Percentiles rank a stretch among this genome's conserved stretches.
These are phyloP conservation scores for Scenedesmus sp. DNA, from an alignment of 163 green algal genomes.

Conservation along the genomic window DNA sequence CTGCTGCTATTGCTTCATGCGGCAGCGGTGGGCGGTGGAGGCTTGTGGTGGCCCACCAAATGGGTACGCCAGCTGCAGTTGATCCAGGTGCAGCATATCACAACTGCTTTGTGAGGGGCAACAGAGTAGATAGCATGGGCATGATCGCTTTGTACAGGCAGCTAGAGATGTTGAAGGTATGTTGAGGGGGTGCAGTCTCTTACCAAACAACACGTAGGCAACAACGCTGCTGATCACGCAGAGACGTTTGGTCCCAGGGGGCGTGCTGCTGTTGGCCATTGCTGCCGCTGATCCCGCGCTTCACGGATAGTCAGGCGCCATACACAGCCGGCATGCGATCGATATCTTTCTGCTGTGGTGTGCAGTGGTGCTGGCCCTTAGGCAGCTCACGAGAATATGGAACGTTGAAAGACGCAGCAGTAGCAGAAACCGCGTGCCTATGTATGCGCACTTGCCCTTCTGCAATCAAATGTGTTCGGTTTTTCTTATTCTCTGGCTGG, in stretches of 20 bases:
- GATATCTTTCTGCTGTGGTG: background rate
- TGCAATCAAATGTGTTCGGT: background rate
- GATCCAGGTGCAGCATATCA: background rate
- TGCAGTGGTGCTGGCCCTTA: background rate
- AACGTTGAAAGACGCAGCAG: background rate
- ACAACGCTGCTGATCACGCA: slow-evolving; percentile 22
- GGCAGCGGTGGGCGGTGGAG: background rate
- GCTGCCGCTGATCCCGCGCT: background rate
- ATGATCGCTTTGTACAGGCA: background rate
- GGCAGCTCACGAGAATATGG: background rate
- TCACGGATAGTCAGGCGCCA: background rate
- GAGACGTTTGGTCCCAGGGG: slow-evolving; percentile 40
- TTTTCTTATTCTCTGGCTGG: background rate
- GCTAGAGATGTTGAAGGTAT: background rate
- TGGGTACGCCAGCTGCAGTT: background rate
- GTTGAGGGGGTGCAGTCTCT: background rate
- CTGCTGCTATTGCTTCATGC: background rate
- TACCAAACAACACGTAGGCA: slow-evolving; percentile 43
- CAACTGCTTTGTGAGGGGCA: background rate
- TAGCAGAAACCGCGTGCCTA: no score
- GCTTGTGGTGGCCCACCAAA: slow-evolving; percentile 15
- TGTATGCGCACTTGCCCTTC: no score
- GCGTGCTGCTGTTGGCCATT: slow-evolving; percentile 7
- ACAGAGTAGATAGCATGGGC: background rate
- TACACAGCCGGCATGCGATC: background rate